Evolutionary conservation across 83 land plant genomes (phyloP), one percentile per base, ranked within the genome.

Genomic region (Thuja plicata): DNA sequence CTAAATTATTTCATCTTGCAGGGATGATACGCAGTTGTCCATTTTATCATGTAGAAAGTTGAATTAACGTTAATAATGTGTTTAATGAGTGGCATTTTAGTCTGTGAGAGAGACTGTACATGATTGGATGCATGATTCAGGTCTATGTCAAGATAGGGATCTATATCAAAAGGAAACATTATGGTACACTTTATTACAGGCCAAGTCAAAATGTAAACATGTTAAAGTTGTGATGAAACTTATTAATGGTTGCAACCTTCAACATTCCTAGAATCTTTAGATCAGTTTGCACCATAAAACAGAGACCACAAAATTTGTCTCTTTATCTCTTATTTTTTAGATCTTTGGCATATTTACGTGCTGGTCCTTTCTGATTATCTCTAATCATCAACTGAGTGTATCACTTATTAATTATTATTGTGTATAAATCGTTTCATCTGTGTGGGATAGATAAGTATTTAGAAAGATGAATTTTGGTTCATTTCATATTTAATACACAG

Each of bases 61-160:
- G 71, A 66, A 66, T 66, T 24, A 0, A 66, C 11, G 30, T 66
- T 24, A 8, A 66, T 66, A 21, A 27, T 66, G 30, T 66, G 71
- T 66, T 27, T 66, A 66, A 66, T 24, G n/a, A 27, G 71, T 24
- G 9, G 71, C n/a, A 66, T 66, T 21, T 27, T 66, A 66, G 30
- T 66, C 27, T 66, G n/a, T 24, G 30, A 27, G 71, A 50, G 54
- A 27, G 92, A 0, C 17, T 52, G 55, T 13, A 13, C 55, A 52
- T 52, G 55, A 52, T 15, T 52, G 92, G 89, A 86, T 93, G 89
- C 52, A 71, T 93, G 0, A 35, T 84, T 87, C 88, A 37, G 41
- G 32, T 10, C 78, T 35, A 9, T 78, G 81, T 50, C 17, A 52
- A 15, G 55, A 52, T 52, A 15, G 13, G 55, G 55, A 52, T 52